phyloP scores from a whole-genome alignment of 129 eudicot genomes.

The Ambrosia trifida region DNA sequence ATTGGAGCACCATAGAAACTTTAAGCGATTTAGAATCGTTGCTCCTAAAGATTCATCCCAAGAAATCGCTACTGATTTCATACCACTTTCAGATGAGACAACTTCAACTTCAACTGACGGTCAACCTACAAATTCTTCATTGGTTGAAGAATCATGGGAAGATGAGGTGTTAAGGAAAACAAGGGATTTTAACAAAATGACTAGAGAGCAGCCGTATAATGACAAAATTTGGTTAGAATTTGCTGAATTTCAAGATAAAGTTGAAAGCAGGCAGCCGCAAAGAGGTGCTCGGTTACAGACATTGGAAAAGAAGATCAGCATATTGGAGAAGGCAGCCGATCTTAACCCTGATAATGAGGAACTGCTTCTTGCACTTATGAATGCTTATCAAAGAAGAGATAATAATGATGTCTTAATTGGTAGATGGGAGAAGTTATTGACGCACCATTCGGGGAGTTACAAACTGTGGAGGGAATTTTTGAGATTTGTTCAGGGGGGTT shows the following conservation, averaged over 20 bases:
- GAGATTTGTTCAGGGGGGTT: slow-evolving; percentile 68
- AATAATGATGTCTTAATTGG: slow-evolving; percentile 67
- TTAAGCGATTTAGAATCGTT: slow-evolving; percentile 61
- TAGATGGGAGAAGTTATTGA: slow-evolving; percentile 91
- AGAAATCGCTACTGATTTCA: slow-evolving; percentile 42
- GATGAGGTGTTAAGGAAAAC: slow-evolving; percentile 85
- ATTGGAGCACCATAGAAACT: slow-evolving; percentile 72
- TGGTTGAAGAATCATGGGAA: slow-evolving; percentile 93
- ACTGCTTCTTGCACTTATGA: slow-evolving; percentile 66
- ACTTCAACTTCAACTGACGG: slow-evolving; percentile 28
- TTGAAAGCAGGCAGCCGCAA: slow-evolving; percentile 79
- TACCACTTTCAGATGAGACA: slow-evolving; percentile 53
- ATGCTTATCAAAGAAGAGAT: slow-evolving; percentile 76
- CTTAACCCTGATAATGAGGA: slow-evolving; percentile 87
- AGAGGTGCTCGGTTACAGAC: slow-evolving; percentile 93
- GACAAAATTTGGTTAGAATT: slow-evolving; percentile 69
- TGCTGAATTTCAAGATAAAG: slow-evolving; percentile 91
- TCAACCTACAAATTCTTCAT: slow-evolving; percentile 27
- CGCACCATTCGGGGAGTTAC: slow-evolving; percentile 70
- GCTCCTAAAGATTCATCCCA: slow-evolving; percentile 40
- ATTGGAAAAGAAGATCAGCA: slow-evolving; percentile 92
- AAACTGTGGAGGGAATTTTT: slow-evolving; percentile 85
- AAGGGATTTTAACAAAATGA: slow-evolving; percentile 75
- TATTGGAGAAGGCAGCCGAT: slow-evolving; percentile 89
- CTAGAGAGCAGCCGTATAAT: slow-evolving; percentile 79